phyloP scores from a whole-genome alignment of 441 rosid genomes.

The Isatis lusitanica region DNA sequence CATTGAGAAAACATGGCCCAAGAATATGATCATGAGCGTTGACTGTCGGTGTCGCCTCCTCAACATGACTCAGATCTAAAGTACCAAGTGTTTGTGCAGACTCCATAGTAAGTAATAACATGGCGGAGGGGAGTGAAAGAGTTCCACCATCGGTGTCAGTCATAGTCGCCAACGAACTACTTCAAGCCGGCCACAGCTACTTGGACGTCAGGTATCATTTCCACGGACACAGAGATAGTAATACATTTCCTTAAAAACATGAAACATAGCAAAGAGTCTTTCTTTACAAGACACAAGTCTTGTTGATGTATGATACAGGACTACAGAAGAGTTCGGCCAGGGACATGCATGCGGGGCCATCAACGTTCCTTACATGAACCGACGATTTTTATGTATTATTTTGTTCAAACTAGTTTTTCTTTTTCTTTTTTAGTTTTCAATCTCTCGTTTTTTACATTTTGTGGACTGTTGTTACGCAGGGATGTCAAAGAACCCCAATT shows the following conservation, averaged over 20 bases:
- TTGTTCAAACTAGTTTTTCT: too few species aligned
- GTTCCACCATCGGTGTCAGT: constrained; percentile 81
- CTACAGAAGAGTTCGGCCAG: constrained; percentile 75
- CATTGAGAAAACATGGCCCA: too few species aligned
- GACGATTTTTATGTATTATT: constrained; percentile 58
- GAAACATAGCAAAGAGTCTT: not conserved
- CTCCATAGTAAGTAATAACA: not conserved
- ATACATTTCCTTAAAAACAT: not conserved
- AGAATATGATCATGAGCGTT: too few species aligned
- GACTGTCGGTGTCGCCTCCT: too few species aligned
- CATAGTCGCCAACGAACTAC: constrained; percentile 75
- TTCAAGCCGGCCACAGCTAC: constrained; percentile 77
- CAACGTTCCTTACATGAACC: constrained; percentile 79
- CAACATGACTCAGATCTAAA: too few species aligned
- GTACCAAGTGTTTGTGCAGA: too few species aligned
- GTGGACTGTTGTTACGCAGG: too few species aligned
- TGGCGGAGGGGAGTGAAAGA: constrained; percentile 41
- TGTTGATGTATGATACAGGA: constrained; percentile 30
- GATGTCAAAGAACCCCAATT: too few species aligned
- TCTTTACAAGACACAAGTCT: not conserved
- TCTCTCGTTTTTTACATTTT: too few species aligned
- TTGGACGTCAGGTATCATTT: constrained; percentile 71
- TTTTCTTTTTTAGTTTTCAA: too few species aligned
- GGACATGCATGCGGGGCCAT: constrained; percentile 83
- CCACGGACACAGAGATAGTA: not conserved